Evolutionary conservation across 305 asterid species (phyloP).

Genomic region (Petunia hybrid): DNA sequence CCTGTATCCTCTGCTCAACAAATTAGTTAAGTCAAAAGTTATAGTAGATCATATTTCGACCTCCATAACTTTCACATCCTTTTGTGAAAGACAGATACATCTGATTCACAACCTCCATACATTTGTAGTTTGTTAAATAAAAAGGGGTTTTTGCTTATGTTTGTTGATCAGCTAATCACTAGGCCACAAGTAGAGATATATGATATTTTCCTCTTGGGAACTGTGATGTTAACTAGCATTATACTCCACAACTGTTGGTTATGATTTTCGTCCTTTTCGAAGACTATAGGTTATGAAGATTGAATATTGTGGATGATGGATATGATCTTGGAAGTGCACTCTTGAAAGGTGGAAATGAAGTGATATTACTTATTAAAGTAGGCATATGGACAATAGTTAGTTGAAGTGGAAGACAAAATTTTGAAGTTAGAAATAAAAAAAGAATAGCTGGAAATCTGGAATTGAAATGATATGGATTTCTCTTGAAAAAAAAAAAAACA

Average conservation of each 20-base stretch:
- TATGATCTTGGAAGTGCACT: background rate
- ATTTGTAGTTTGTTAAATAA: background rate
- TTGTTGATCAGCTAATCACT: conserved; percentile 5
- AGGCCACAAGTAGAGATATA: background rate
- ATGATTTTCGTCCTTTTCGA: no score
- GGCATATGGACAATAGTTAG: no score
- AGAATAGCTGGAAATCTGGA: no score
- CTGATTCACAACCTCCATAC: background rate
- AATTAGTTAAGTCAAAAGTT: background rate
- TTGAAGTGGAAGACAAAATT: no score
- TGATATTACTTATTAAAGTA: no score
- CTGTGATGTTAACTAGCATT: no score
- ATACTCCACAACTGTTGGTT: background rate
- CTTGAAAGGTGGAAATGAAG: no score
- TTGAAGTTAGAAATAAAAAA: no score
- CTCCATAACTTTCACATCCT: background rate
- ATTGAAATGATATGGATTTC: no score
- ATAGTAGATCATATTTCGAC: background rate
- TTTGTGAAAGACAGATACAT: background rate
- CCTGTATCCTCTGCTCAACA: conserved; percentile 8
- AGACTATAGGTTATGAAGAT: no score
- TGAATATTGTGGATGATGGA: background rate
- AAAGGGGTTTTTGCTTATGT: background rate
- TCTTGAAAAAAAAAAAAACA: no score
- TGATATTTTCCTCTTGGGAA: no score